Evolutionary conservation across 768 basidiomycete species (phyloP).

Genomic region (Agrocybe praecox): DNA sequence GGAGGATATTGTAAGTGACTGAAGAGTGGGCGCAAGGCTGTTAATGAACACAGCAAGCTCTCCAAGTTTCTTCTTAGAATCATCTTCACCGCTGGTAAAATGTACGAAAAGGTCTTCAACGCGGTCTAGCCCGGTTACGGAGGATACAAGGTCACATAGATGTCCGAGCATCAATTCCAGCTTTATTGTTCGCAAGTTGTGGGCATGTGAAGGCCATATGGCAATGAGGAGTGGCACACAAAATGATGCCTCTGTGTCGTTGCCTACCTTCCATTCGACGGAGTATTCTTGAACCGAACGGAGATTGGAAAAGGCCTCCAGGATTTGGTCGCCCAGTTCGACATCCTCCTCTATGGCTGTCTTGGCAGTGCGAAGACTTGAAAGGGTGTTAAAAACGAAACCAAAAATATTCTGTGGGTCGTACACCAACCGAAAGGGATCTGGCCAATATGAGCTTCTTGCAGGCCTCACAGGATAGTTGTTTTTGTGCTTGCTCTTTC

Average conservation of each 20-base stretch:
- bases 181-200: conserved; percentile 6
- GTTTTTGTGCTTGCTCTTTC: background rate
- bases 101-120: conserved; percentile 8
- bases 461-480: conserved; percentile 6
- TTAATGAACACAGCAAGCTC: conserved; percentile 16
- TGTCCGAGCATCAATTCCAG: conserved; percentile 16
- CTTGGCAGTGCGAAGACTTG: conserved; percentile 5
- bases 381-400: background rate
- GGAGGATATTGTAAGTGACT: conserved; percentile 13
- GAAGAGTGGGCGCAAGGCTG: conserved; percentile 13
- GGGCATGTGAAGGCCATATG: conserved; percentile 7
- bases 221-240: conserved; percentile 16
- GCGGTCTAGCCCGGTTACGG: conserved; percentile 10
- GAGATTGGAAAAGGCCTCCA: conserved; percentile 10
- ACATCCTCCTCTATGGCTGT: conserved; percentile 13
- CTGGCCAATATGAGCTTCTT: conserved; percentile 14
- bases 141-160: conserved; percentile 8
- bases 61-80: conserved; percentile 7
- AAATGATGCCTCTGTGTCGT: conserved; percentile 12
- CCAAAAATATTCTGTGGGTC: background rate
- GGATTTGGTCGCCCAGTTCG: conserved; percentile 15
- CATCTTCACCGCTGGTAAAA: conserved; percentile 8
- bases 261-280: conserved; percentile 18
- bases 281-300: conserved; percentile 7
- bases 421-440: conserved; percentile 13